These are phyloP conservation scores for Phytophthora idaei DNA, from an alignment of 352 stramenopile species.

Conservation along the genomic window DNA sequence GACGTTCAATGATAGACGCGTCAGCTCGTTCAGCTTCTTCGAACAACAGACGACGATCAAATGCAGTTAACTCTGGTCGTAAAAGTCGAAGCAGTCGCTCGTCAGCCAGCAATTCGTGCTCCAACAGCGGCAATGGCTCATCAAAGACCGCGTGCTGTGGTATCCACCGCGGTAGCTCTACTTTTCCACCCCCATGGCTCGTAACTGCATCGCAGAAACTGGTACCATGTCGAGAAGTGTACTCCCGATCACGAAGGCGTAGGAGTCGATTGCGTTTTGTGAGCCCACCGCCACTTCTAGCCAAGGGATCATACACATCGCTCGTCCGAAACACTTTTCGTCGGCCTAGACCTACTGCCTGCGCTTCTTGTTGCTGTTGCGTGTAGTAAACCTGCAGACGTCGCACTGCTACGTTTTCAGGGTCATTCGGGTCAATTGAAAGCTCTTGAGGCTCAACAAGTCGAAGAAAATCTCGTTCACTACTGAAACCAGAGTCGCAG, in stretches of 20 bases:
- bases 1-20: slow-evolving; percentile 51
- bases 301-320: slow-evolving; percentile 18
- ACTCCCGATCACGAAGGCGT: slow-evolving; percentile 59
- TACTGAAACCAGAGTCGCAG: slow-evolving; percentile 46
- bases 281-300: slow-evolving; percentile 34
- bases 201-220: slow-evolving; percentile 42
- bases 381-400: slow-evolving; percentile 41
- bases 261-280: slow-evolving; percentile 74
- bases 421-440: slow-evolving; percentile 76
- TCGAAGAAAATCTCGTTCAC: slow-evolving; percentile 69
- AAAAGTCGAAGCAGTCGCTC: slow-evolving; percentile 65
- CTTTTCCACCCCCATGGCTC: slow-evolving; percentile 25
- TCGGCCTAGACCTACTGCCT: slow-evolving; percentile 36
- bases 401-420: slow-evolving; percentile 59
- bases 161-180: slow-evolving; percentile 29
- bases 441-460: slow-evolving; percentile 44
- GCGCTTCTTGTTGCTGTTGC: slow-evolving; percentile 45
- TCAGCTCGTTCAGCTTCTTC: slow-evolving; percentile 48
- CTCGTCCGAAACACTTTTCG: slow-evolving; percentile 33
- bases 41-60: slow-evolving; percentile 53
- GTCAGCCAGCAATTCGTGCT: slow-evolving; percentile 64
- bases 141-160: slow-evolving; percentile 54
- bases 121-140: slow-evolving; percentile 65
- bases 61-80: slow-evolving; percentile 61
- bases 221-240: slow-evolving; percentile 48